A percentile compares a stretch with the other conserved stretches of the same genome.
Conservation (phyloP, 202 grass and related monocot species). For the Dendrocalamus latiflorus region DNA sequence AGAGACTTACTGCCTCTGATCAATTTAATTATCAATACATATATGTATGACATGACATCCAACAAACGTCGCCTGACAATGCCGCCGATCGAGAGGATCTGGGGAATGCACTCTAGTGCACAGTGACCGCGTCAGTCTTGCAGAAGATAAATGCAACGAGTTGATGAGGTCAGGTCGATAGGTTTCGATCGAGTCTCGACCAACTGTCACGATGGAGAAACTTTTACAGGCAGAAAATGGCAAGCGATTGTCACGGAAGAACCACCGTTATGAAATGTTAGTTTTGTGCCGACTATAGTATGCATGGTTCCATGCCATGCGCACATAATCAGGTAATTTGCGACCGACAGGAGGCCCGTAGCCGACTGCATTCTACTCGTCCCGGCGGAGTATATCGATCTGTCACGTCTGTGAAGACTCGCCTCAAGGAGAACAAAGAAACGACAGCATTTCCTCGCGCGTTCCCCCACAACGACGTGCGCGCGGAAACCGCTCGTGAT, state of each 20-base stretch:
- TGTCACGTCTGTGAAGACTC: background rate
- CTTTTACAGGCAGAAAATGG: background rate
- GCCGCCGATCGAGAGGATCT: background rate
- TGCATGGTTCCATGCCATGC: no score
- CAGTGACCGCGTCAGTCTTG: background rate
- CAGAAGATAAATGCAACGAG: background rate
- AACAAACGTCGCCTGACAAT: background rate
- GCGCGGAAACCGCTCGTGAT: background rate
- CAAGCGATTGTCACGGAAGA: background rate
- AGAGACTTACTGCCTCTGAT: background rate
- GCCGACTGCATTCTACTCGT: no score
- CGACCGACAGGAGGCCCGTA: background rate
- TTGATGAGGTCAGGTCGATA: background rate
- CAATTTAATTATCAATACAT: background rate
- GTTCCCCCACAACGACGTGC: background rate
- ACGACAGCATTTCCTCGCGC: background rate
- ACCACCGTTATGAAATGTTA: no score
- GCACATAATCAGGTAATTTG: background rate
- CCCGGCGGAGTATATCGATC: background rate
- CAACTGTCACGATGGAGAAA: background rate
- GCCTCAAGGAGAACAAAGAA: background rate
- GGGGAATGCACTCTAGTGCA: background rate
- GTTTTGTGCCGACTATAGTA: no score
- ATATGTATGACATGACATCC: background rate
- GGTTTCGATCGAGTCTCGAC: background rate